Conservation (phyloP, 1,284 basidiomycete genomes). For the Microbotryum saponariae region DNA sequence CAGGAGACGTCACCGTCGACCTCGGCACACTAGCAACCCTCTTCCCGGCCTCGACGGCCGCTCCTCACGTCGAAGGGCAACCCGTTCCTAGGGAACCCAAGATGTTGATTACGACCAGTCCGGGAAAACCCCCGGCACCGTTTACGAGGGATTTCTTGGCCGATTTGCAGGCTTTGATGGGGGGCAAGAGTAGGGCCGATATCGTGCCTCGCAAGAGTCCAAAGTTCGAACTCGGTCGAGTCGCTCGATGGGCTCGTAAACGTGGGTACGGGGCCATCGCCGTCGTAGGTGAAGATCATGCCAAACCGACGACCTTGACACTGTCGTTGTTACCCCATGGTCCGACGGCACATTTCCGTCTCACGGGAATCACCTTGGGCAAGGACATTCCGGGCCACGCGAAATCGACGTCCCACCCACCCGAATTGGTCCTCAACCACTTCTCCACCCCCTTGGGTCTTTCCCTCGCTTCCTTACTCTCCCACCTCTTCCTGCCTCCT, state of each 20-base stretch:
- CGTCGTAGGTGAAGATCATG: constrained; percentile 86
- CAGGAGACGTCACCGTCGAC: constrained; percentile 37
- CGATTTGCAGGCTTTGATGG: constrained; percentile 83
- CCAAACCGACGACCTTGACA: constrained; percentile 82
- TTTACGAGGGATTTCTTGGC: constrained; percentile 78
- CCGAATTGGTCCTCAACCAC: constrained; percentile 91
- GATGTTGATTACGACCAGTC: constrained; percentile 81
- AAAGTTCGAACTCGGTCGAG: constrained; percentile 84
- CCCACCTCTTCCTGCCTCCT: constrained; percentile 87
- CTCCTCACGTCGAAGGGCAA: constrained; percentile 42
- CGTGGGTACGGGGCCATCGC: constrained; percentile 79
- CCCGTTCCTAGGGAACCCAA: constrained; percentile 59
- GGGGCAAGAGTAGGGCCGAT: constrained; percentile 64
- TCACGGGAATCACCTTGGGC: constrained; percentile 78
- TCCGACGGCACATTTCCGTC: constrained; percentile 92
- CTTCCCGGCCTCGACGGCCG: constrained; percentile 45
- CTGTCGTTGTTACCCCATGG: constrained; percentile 83
- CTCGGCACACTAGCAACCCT: constrained; percentile 35
- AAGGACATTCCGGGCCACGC: constrained; percentile 89
- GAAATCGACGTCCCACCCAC: constrained; percentile 81
- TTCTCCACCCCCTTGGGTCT: constrained; percentile 93
- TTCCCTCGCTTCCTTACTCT: constrained; percentile 85
- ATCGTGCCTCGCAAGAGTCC: constrained; percentile 84
- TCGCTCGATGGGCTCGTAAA: constrained; percentile 87
- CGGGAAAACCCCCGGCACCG: constrained; percentile 64